Evolutionary conservation across 192 early-diverging fungal species (phyloP), one percentile per base, ranked within the genome.

Genomic region (Coemansia sp.): DNA sequence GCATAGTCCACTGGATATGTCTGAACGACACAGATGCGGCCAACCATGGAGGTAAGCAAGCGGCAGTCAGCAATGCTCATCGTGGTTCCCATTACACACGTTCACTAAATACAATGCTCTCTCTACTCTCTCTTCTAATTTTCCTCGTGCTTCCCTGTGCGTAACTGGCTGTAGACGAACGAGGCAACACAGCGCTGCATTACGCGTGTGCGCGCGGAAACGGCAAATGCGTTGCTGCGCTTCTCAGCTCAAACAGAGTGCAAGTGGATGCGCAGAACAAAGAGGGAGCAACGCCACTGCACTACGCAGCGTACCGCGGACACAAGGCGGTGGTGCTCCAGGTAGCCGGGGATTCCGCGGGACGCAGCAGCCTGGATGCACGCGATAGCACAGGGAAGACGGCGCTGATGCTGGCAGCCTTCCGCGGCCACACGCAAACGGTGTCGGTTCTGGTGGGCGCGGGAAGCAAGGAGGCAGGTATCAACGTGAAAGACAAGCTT

Each of bases 341-440:
- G 9, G 55, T 81, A 43, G 7, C 65, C 21, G 21, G 15, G 1
- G 60, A 63, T 10, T 15, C 61, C 15, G 11, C 57, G 4, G 19
- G n/a, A 26, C 19, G 51, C 51, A 21, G 21, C 51, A 11, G 19
- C 8, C 43, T 49, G 40, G 42, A 67, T 16, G 8, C 61, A 19
- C 60, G 62, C 18, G 78, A 81, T 61, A 60, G 16, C 21, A 69
- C 64, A 6, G 78, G 73, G 39, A 75, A 76, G 56, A 80, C 78
- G 0, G 66, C 78, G 12, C 63, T 80, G 61, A 80, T 80, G 78
- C 60, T 80, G 6, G 78, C 78, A 8, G 72, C 78, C 8, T 80
- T 75, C 42, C 73, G 73, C 21, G 78, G 78, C 9, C 78, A 73
- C 55, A 80, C 73, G 1, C 73, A 67, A 18, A 54, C 63, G 1